These are phyloP conservation scores for Lipomyces yamanashiensis DNA, from an alignment of 805 yeast species.

Conservation along the genomic window DNA sequence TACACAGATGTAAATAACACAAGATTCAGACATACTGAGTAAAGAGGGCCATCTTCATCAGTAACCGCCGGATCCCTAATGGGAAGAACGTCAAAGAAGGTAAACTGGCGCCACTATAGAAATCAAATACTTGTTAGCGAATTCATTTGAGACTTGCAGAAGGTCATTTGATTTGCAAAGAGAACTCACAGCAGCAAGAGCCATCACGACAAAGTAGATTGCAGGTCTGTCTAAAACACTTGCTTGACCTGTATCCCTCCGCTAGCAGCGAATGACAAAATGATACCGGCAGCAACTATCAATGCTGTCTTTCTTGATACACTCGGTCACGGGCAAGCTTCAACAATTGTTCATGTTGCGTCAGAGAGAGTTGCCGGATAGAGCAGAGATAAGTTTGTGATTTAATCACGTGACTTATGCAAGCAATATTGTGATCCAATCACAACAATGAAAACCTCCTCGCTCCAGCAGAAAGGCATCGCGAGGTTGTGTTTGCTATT, in stretches of 20 bases:
- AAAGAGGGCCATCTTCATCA: slow-evolving; percentile 60
- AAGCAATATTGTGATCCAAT: background rate
- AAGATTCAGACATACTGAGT: slow-evolving; percentile 52
- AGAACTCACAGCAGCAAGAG: slow-evolving; percentile 18
- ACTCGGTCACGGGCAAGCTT: background rate
- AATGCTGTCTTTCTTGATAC: background rate
- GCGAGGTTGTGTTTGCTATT: background rate
- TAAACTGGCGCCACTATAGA: slow-evolving; percentile 74
- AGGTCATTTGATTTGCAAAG: too few species aligned
- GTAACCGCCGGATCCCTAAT: slow-evolving; percentile 80
- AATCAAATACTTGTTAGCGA: background rate
- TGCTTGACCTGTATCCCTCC: background rate
- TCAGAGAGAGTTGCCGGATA: slow-evolving; percentile 1
- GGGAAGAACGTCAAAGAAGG: slow-evolving; percentile 81
- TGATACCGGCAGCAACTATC: background rate
- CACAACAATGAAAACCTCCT: slow-evolving; percentile 20
- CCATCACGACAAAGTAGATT: slow-evolving; percentile 6
- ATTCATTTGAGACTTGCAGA: background rate
- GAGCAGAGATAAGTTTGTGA: slow-evolving; percentile 14
- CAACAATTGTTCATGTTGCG: background rate
- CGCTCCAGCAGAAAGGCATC: slow-evolving; percentile 9
- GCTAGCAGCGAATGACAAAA: background rate
- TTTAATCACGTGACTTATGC: background rate
- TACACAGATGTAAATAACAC: too few species aligned
- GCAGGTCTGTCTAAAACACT: background rate